Base-by-base conservation (phyloP, 2,329 filamentous ascomycete species). In the Scleromitrula shiraiana region DNA sequence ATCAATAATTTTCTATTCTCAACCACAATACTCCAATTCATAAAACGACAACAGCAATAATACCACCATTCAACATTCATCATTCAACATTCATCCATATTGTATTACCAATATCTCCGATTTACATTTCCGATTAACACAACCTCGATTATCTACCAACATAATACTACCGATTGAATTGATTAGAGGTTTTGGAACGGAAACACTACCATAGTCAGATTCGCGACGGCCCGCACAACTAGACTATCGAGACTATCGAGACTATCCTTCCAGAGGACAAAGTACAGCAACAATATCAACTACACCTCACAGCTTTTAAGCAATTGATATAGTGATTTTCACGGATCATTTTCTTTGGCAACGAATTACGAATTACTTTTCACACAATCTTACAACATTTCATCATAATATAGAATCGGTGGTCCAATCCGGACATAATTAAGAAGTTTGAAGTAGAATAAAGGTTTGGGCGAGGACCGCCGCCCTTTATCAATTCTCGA, bases 401-500 rank as follows among this genome's bases (percentile, higher is more conserved):
- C 38, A 17, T 27, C 23, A 36, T 26, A 23, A 40, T 40, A 40
- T 19, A 40, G 17, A 20, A 29, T 33, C 35, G 26, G 35, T 9
- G 32, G 27, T 46, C 35, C 33, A 40, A 32, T 46, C 43, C 26
- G 15, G 33, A 40, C 26, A 24, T 23, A 23, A n/a, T 32, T 46
- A 8, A 41, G 29, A 12, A 46, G 22, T 46, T 23, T 41, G 36
- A 46, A 15, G 35, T 40, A 20, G 37, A 23, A 35, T 27, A 24
- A 14, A n/a, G 12, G 14, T 15, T 30, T 43, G 40, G 46, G 40
- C 40, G 39, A 45, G 20, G 46, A 30, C 35, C 39, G n/a, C n/a
- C 36, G 46, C 50, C 51, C 43, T 53, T 45, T 49, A 46, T 15
- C 47, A 49, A 51, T 44, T 50, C 39, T 49, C 26, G 55, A 55